A percentile compares a stretch with the other conserved stretches of the same genome.
phyloP scores from a whole-genome alignment of 73 alveolate genomes.

The Effrenium voratum region DNA sequence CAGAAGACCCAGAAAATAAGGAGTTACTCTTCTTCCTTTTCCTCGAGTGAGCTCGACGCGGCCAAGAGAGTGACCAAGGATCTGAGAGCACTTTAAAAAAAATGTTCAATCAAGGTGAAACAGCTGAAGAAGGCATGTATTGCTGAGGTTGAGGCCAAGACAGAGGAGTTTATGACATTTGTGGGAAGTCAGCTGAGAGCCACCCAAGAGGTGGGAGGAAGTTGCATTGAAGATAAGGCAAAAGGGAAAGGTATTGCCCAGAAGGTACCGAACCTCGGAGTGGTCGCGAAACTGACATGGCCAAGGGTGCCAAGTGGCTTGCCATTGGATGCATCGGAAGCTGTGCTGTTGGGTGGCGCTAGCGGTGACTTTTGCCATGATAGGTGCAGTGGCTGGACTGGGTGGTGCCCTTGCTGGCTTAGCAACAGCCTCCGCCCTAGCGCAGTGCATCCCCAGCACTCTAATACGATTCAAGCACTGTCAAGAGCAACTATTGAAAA shows the following conservation, averaged over 20 bases:
- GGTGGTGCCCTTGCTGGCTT: neutral
- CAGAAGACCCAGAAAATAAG: neutral
- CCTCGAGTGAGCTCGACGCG: neutral
- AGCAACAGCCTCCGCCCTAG: too few relatives aligned
- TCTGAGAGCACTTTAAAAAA: neutral
- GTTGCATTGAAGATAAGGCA: neutral
- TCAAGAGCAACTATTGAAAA: too few relatives aligned
- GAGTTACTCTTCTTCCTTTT: neutral
- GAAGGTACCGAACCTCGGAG: neutral
- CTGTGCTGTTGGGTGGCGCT: neutral
- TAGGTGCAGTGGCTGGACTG: neutral
- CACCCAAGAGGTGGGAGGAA: neutral
- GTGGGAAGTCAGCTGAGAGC: neutral
- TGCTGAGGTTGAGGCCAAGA: neutral
- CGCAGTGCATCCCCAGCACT: too few relatives aligned
- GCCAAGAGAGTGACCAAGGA: neutral
- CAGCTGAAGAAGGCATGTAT: neutral
- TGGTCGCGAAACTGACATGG: too few relatives aligned
- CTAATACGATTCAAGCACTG: too few relatives aligned
- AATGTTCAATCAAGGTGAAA: neutral
- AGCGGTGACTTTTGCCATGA: neutral
- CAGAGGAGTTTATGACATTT: neutral
- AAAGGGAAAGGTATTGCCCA: neutral
- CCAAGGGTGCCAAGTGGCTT: slow-evolving; percentile 13
- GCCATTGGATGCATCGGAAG: neutral